phyloP scores from a whole-genome alignment of 495 filamentous ascomycete species.

The Talaromyces nanjingensis region DNA sequence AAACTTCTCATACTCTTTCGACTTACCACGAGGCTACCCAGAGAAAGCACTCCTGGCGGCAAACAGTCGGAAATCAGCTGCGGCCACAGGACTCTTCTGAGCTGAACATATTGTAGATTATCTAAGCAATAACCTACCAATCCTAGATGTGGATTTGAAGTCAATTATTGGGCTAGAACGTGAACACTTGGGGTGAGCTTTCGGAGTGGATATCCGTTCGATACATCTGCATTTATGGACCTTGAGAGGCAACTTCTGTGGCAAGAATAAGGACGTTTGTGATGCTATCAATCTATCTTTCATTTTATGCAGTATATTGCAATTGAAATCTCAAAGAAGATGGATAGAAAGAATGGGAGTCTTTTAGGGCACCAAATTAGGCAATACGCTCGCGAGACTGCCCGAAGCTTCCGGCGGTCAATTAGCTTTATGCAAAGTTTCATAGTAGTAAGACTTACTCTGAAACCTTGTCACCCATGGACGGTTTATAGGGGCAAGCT shows the following conservation, averaged over 20 bases:
- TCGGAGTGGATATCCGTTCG: constrained; percentile 4
- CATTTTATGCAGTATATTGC: not conserved
- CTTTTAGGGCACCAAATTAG: not conserved
- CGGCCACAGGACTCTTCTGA: not conserved
- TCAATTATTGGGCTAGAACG: constrained; percentile 5
- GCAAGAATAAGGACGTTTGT: not conserved
- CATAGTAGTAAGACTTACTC: not conserved
- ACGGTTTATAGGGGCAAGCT: not conserved
- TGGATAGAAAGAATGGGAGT: not conserved
- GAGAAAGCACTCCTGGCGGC: constrained; percentile 5
- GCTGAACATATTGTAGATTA: not conserved
- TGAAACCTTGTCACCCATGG: not conserved
- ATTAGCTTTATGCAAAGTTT: not conserved
- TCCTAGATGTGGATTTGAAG: not conserved
- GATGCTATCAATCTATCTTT: not conserved
- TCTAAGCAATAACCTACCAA: not conserved
- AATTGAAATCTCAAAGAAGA: not conserved
- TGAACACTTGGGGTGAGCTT: not conserved
- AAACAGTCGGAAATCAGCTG: constrained; percentile 6
- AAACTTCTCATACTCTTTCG: not conserved
- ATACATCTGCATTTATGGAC: not conserved
- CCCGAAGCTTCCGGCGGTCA: not conserved
- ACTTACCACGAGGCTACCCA: not conserved
- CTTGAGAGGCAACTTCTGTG: not conserved
- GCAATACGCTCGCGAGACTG: not conserved